Percentiles rank a stretch among this genome's conserved stretches.
These are phyloP conservation scores for Geranomyces michiganensis DNA, from an alignment of 192 early-diverging fungal genomes.

Conservation along the genomic window DNA sequence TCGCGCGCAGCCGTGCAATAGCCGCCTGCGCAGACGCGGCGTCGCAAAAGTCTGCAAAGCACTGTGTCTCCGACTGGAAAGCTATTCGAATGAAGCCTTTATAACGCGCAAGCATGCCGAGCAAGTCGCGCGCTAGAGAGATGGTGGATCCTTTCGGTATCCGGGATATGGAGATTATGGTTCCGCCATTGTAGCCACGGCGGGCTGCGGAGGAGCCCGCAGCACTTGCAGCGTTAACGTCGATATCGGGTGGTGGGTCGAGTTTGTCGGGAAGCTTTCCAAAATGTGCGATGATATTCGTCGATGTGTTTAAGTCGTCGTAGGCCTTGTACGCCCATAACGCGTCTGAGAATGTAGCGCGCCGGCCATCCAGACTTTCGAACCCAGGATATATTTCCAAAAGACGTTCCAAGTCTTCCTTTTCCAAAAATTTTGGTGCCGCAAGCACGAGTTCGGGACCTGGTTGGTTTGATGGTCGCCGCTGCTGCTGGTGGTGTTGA, in stretches of 20 bases:
- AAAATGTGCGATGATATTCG: slow-evolving; percentile 27
- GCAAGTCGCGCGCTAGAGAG: slow-evolving; percentile 2
- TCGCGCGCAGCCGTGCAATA: slow-evolving; percentile 17
- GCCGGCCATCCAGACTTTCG: slow-evolving; percentile 19
- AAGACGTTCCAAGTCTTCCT: slow-evolving; percentile 9
- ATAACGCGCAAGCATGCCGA: slow-evolving; percentile 17
- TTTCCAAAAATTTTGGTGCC: slow-evolving; percentile 13
- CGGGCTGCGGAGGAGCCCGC: too few relatives aligned
- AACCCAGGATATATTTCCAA: slow-evolving; percentile 18
- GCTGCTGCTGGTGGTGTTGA: background rate
- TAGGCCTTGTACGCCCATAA: slow-evolving; percentile 10
- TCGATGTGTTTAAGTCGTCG: slow-evolving; percentile 15
- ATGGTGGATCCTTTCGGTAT: slow-evolving; percentile 2
- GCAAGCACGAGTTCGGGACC: slow-evolving; percentile 13
- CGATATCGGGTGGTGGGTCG: background rate
- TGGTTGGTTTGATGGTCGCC: background rate
- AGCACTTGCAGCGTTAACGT: too few relatives aligned
- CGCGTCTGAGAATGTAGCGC: slow-evolving; percentile 22
- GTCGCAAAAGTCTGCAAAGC: slow-evolving; percentile 27
- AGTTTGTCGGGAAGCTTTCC: background rate
- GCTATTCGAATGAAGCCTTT: slow-evolving; percentile 21
- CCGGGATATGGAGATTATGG: background rate
- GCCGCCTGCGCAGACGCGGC: slow-evolving; percentile 4
- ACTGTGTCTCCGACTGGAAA: slow-evolving; percentile 9
- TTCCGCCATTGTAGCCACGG: background rate